These are phyloP conservation scores for Grigorovia yakushimaensis DNA, from an alignment of 805 yeast species.

Conservation along the genomic window DNA sequence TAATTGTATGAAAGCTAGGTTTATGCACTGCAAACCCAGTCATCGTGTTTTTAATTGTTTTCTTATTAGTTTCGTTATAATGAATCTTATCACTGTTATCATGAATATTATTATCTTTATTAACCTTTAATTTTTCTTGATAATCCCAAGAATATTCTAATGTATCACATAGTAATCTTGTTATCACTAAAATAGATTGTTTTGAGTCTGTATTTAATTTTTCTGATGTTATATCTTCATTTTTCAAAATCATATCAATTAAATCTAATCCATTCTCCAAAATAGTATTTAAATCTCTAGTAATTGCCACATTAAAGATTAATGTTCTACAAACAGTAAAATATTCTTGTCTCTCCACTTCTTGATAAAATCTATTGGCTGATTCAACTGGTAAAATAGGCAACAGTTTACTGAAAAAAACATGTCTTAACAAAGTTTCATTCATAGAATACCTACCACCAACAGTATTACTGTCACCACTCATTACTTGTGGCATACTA, in stretches of 20 bases:
- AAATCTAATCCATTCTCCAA: conserved; percentile 7
- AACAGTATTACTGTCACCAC: not conserved
- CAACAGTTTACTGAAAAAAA: conserved; percentile 17
- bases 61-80: conserved; percentile 7
- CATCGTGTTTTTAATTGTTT: conserved; percentile 15
- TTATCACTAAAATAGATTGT: conserved; percentile 28
- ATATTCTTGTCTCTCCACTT: conserved; percentile 12
- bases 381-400: conserved; percentile 10
- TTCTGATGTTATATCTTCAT: conserved; percentile 4
- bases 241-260: conserved; percentile 6
- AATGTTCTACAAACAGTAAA: conserved; percentile 8
- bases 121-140: conserved; percentile 9
- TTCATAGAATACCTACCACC: conserved; percentile 5
- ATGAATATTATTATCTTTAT: conserved; percentile 14
- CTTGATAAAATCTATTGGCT: conserved; percentile 6
- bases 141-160: conserved; percentile 30
- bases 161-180: conserved; percentile 32
- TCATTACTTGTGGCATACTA: not conserved
- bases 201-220: conserved; percentile 8
- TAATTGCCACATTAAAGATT: conserved; percentile 8
- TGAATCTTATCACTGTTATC: not conserved
- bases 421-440: conserved; percentile 13
- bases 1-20: conserved; percentile 26
- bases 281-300: conserved; percentile 7
- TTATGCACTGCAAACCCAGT: conserved; percentile 29